Conservation (phyloP, 1,284 basidiomycete genomes). For the Ustilago shanxiensis region DNA sequence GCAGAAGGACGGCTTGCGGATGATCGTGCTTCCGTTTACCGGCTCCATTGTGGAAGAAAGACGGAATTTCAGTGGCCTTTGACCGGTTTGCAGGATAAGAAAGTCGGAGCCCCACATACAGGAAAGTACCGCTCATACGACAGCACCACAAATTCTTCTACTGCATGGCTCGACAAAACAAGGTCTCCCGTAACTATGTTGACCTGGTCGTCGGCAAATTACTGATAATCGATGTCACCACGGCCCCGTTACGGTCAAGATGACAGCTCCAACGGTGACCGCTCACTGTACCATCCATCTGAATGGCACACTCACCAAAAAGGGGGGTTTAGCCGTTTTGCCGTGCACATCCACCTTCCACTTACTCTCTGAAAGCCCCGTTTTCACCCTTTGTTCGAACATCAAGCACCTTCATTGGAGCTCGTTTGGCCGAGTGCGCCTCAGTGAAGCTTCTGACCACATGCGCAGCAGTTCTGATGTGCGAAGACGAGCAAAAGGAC, state of each 20-base stretch:
- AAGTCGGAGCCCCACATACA: conserved; percentile 1
- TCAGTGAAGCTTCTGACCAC: too few relatives aligned
- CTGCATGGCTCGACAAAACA: neutral
- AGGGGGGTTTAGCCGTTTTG: conserved; percentile 7
- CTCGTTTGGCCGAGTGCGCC: too few relatives aligned
- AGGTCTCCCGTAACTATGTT: too few relatives aligned
- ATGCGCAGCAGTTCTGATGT: too few relatives aligned
- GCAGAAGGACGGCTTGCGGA: neutral
- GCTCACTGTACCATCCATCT: too few relatives aligned
- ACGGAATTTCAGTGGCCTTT: neutral
- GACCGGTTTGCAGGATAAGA: neutral
- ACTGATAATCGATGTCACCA: neutral
- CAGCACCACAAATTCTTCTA: neutral
- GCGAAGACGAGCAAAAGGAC: too few relatives aligned
- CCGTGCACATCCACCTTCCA: neutral
- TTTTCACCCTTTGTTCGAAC: too few relatives aligned
- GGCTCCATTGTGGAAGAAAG: neutral
- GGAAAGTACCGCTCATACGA: neutral
- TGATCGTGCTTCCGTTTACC: neutral
- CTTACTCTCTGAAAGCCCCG: neutral
- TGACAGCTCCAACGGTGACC: too few relatives aligned
- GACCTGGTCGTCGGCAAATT: neutral
- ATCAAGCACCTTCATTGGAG: too few relatives aligned
- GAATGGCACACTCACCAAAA: too few relatives aligned
- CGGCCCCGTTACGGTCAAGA: too few relatives aligned